phyloP scores from a whole-genome alignment of 805 yeast species.

The Cyberlindnera xylosilytica region DNA sequence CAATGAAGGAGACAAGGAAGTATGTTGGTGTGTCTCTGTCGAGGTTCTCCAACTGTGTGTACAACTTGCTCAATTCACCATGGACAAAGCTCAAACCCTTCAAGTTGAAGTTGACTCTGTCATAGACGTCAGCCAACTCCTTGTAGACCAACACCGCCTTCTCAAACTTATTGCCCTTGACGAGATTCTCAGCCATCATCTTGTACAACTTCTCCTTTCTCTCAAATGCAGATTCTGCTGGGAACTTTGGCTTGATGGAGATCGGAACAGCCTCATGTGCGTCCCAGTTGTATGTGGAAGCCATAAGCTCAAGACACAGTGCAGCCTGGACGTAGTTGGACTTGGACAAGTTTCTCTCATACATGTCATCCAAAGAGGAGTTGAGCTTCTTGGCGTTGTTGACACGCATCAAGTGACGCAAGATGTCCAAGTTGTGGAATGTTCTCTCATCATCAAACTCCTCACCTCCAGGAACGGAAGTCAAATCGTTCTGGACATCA shows the following conservation, averaged over 20 bases:
- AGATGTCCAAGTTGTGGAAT: constrained; percentile 71
- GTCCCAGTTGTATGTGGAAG: constrained; percentile 74
- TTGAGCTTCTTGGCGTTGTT: constrained; percentile 77
- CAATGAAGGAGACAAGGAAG: constrained; percentile 77
- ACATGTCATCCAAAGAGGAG: constrained; percentile 74
- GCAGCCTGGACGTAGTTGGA: constrained; percentile 79
- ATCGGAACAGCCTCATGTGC: constrained; percentile 53
- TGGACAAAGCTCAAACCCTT: constrained; percentile 72
- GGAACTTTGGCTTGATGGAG: constrained; percentile 63
- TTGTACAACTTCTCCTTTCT: constrained; percentile 72
- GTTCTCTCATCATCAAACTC: constrained; percentile 88
- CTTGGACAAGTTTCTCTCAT: constrained; percentile 56
- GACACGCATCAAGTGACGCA: constrained; percentile 73
- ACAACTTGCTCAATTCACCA: constrained; percentile 63
- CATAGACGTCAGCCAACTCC: constrained; percentile 74
- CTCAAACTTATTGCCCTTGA: constrained; percentile 70
- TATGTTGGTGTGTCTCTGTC: constrained; percentile 76
- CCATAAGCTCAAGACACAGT: constrained; percentile 70
- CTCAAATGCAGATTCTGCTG: constrained; percentile 77
- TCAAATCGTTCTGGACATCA: constrained; percentile 60
- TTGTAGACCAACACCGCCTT: constrained; percentile 77
- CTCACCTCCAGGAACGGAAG: constrained; percentile 72
- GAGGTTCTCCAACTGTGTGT: constrained; percentile 58
- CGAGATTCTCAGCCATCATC: constrained; percentile 65
- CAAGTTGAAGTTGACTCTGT: constrained; percentile 68